Evolutionary conservation across 495 filamentous ascomycete genomes (phyloP).

Genomic region (Chaetomium tenue): DNA sequence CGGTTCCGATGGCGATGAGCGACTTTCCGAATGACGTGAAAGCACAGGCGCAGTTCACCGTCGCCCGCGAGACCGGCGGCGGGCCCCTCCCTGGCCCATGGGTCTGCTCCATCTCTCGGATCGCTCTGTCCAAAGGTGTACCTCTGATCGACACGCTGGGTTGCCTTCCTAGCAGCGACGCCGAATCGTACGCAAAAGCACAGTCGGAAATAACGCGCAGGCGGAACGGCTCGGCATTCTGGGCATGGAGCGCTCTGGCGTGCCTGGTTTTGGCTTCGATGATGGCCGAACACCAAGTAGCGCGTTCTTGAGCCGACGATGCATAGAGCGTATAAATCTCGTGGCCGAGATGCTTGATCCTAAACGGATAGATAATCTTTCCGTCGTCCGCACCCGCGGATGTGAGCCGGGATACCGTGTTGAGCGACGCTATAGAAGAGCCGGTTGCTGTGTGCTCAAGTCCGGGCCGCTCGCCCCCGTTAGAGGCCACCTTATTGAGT

Average conservation of each 20-base stretch:
- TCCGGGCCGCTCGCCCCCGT: constrained; percentile 53
- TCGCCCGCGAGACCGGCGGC: constrained; percentile 71
- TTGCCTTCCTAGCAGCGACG: constrained; percentile 46
- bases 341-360: constrained; percentile 93
- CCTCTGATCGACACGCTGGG: constrained; percentile 64
- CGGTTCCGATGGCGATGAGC: constrained; percentile 93
- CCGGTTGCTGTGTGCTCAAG: constrained; percentile 65
- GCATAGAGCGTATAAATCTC: constrained; percentile 88
- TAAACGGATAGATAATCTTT: constrained; percentile 88
- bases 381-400: constrained; percentile 56
- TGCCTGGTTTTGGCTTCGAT: constrained; percentile 91
- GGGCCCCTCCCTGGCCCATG: constrained; percentile 68
- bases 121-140: constrained; percentile 88
- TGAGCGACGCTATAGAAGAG: constrained; percentile 42
- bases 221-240: constrained; percentile 95
- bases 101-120: constrained; percentile 76
- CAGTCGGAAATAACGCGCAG: constrained; percentile 88
- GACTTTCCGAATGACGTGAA: constrained; percentile 79
- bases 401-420: constrained; percentile 50
- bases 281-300: constrained; percentile 92
- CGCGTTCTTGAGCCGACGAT: constrained; percentile 64
- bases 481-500: constrained; percentile 51
- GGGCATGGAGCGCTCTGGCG: constrained; percentile 79
- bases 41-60: constrained; percentile 87
- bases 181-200: constrained; percentile 81